phyloP scores from a whole-genome alignment of 1,139 yeast genomes.

The Pichia sp. region DNA sequence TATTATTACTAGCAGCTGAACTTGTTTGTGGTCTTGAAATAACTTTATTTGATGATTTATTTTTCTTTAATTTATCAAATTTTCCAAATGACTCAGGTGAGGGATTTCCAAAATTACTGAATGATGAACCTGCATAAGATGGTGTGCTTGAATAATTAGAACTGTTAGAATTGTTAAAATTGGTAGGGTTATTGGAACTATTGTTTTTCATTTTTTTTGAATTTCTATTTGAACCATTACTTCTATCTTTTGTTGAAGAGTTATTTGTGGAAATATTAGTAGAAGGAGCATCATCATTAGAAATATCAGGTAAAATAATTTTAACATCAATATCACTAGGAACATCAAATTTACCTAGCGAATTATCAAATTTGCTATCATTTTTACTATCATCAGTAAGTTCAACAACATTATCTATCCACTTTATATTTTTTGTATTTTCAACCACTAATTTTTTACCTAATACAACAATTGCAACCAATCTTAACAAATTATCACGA shows the following conservation, averaged over 20 bases:
- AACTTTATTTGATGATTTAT: constrained; percentile 1
- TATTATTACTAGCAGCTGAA: not conserved
- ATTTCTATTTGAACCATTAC: not conserved
- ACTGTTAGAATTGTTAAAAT: not conserved
- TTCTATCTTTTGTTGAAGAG: not conserved
- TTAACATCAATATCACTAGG: constrained; percentile 2
- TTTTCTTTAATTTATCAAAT: constrained; percentile 8
- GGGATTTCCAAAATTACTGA: constrained; percentile 12
- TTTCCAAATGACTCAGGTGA: constrained; percentile 12
- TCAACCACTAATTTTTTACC: constrained; percentile 29
- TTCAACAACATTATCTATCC: constrained; percentile 18
- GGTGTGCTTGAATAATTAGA: not conserved
- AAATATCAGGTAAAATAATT: constrained; percentile 1
- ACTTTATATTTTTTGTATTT: constrained; percentile 32
- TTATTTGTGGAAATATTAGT: not conserved
- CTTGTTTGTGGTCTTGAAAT: constrained; percentile 5
- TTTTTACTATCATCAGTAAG: not conserved
- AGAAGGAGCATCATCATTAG: not conserved
- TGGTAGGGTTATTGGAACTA: too few relatives aligned
- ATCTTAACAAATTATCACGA: constrained; percentile 33
- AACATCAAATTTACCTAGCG: constrained; percentile 4
- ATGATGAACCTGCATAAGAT: constrained; percentile 16
- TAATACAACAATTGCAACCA: constrained; percentile 33
- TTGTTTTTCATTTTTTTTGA: constrained; percentile 1
- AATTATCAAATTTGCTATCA: not conserved